Conservation (phyloP, 1,139 yeast genomes). For the Spathaspora jeffriesii region DNA sequence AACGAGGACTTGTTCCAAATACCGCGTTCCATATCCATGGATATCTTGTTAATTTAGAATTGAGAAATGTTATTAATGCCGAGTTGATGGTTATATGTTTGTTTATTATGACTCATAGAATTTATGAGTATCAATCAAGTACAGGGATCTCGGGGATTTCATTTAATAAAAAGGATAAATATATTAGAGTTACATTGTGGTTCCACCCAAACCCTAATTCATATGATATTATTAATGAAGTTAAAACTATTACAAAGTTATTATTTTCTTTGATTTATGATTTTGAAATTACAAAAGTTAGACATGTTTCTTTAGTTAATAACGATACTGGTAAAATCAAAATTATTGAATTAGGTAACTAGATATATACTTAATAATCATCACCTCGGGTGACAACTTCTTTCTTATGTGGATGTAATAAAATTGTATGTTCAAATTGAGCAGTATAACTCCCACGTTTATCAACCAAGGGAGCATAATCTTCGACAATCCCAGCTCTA, state of each 20-base stretch:
- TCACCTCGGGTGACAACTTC: conserved; percentile 96
- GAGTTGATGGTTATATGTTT: neutral
- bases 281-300: neutral
- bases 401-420: conserved; percentile 87
- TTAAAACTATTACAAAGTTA: neutral
- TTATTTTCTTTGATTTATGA: neutral
- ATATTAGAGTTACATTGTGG: neutral
- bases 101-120: neutral
- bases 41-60: conserved; percentile 1
- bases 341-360: neutral
- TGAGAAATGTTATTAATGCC: neutral
- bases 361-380: conserved; percentile 55
- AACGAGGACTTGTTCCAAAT: neutral
- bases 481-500: conserved; percentile 83
- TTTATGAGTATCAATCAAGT: neutral
- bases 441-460: conserved; percentile 88
- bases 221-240: neutral
- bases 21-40: neutral
- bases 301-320: neutral
- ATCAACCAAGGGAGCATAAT: conserved; percentile 96
- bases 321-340: neutral
- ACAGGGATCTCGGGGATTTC: neutral
- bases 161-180: neutral
- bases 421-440: conserved; percentile 92
- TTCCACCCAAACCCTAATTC: neutral